Percentiles rank a stretch among this genome's conserved stretches.
Evolutionary conservation across 2,329 filamentous ascomycete species (phyloP).

Genomic region (Fusarium sp.): DNA sequence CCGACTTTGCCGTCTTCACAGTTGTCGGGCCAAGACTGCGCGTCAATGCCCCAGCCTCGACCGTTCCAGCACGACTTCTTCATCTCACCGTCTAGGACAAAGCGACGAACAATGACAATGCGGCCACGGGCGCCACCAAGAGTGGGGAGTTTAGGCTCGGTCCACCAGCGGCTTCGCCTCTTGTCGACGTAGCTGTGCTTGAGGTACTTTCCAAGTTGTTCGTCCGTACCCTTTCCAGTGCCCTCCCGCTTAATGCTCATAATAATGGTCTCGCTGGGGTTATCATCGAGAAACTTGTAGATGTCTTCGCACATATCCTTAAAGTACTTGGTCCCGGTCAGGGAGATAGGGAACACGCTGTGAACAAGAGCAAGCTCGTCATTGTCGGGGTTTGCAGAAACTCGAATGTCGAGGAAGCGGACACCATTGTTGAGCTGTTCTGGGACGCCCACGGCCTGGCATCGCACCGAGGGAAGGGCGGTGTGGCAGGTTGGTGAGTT

Average conservation of each 20-base stretch:
- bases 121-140: conserved; percentile 86
- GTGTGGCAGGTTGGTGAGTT: conserved; percentile 90
- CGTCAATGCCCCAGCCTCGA: conserved; percentile 73
- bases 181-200: conserved; percentile 78
- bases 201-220: conserved; percentile 82
- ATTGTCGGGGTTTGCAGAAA: conserved; percentile 69
- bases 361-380: conserved; percentile 88
- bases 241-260: conserved; percentile 95
- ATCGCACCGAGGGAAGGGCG: conserved; percentile 92
- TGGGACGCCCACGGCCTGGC: conserved; percentile 84
- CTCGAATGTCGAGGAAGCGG: conserved; percentile 93
- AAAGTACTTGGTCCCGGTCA: conserved; percentile 87
- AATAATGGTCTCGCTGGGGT: conserved; percentile 87
- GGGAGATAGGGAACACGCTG: conserved; percentile 87
- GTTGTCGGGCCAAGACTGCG: conserved; percentile 87
- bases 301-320: conserved; percentile 79
- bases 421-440: conserved; percentile 91
- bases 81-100: conserved; percentile 74
- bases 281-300: conserved; percentile 81
- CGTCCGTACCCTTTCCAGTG: conserved; percentile 83
- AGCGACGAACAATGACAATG: conserved; percentile 88
- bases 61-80: conserved; percentile 64
- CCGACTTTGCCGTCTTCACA: conserved; percentile 80
- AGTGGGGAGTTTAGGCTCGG: conserved; percentile 80
- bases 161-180: conserved; percentile 80